Evolutionary conservation across 2,329 filamentous ascomycete genomes (phyloP), one percentile per base, ranked within the genome.

Genomic region (Colletotrichum tamarilloi): DNA sequence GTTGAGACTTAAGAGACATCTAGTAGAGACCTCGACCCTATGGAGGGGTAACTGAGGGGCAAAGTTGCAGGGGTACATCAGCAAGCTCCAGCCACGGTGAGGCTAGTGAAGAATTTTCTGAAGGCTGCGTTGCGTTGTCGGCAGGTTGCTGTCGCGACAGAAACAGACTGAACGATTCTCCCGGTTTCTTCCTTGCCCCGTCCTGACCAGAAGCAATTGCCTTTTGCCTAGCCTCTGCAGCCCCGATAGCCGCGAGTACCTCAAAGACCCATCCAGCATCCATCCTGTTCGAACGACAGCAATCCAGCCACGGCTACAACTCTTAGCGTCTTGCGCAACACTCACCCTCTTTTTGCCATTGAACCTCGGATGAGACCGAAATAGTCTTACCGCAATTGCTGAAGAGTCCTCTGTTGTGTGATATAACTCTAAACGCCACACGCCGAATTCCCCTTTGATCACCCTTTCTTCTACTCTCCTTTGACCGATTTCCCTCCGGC

Each of bases 11-110:
- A 19, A 49, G 42, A 49, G 19, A 64, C n/a, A 22, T 9, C 19
- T 6, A 16, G n/a, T n/a, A 19, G 42, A 30, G 5, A 53, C 5
- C 46, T 49, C 6, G 24, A 28, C 16, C 1, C 26, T 24, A 22
- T 68, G 72, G 72, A 72, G 68, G 72, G 72, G 72, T 62, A 71
- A 74, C 60, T 57, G 72, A 74, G 72, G 72, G 72, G 72, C 72
- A 72, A 14, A 26, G 7, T 38, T 58, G 63, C 72, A 74, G 72
- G 72, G 72, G 22, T 63, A 42, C 24, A 32, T 24, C n/a, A 52
- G 26, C 66, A 19, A 58, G 67, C 62, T 60, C 68, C 38, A 67
- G 72, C 72, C 67, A 70, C 68, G 30, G 57, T 72, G 68, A 67
- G 72, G 68, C 68, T 73, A 46, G 55, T 55, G 30, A 72, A 74